Conservation (phyloP, 1,284 basidiomycete genomes). For the Exobasidium rhododendri region DNA sequence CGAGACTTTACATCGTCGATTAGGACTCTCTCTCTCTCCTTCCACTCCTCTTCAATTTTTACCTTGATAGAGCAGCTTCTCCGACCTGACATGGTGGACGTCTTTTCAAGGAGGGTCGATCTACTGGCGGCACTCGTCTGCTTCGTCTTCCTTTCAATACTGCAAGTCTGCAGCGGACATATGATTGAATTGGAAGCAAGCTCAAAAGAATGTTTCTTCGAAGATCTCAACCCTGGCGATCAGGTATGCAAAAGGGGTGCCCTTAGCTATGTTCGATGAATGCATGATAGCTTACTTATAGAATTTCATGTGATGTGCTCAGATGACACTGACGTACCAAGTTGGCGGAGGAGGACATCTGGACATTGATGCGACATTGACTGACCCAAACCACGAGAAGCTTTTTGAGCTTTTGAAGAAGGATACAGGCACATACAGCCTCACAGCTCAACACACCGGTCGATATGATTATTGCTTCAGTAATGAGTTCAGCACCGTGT, state of each 20-base stretch:
- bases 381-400: constrained; percentile 63
- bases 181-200: constrained; percentile 67
- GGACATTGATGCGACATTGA: constrained; percentile 92
- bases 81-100: too few species aligned
- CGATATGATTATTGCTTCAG: constrained; percentile 95
- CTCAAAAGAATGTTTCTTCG: constrained; percentile 94
- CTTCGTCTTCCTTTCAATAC: neutral
- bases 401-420: constrained; percentile 78
- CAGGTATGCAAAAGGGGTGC: constrained; percentile 64
- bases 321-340: constrained; percentile 99
- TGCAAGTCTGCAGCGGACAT: constrained; percentile 41
- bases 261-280: neutral
- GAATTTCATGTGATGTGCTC: constrained; percentile 1
- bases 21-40: too few species aligned
- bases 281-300: too few species aligned
- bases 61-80: too few species aligned
- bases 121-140: neutral
- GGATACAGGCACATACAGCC: constrained; percentile 82
- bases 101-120: neutral
- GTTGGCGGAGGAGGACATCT: constrained; percentile 93
- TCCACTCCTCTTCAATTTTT: too few species aligned
- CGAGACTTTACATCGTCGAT: too few species aligned
- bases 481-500: constrained; percentile 91
- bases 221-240: constrained; percentile 91
- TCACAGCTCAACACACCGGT: constrained; percentile 82